phyloP scores from a whole-genome alignment of 805 yeast genomes.

The Pichia kluyveri region DNA sequence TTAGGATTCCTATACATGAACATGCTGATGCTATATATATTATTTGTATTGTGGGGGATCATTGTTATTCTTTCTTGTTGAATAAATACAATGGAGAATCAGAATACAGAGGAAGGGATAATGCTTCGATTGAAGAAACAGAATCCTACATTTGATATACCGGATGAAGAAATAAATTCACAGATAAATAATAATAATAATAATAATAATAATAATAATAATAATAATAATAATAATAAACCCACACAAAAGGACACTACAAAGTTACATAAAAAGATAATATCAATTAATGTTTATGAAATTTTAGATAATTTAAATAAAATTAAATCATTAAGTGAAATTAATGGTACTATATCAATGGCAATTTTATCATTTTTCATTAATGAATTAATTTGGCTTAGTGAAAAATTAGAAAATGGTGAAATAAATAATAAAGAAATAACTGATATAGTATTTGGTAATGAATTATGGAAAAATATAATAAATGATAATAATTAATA shows the following conservation, averaged over 20 bases:
- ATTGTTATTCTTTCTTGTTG: too few species aligned
- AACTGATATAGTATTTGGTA: slow-evolving; percentile 10
- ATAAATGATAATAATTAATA: neutral
- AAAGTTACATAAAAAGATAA: neutral
- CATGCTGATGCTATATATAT: too few species aligned
- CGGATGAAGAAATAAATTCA: neutral
- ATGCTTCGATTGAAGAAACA: slow-evolving; percentile 7
- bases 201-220: neutral
- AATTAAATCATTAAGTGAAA: slow-evolving; percentile 14
- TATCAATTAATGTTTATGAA: slow-evolving; percentile 24
- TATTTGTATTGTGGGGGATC: too few species aligned
- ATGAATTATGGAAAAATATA: neutral
- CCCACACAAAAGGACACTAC: neutral
- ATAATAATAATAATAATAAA: too few species aligned
- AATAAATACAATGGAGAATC: too few species aligned
- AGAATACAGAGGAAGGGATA: neutral
- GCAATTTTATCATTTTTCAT: slow-evolving; percentile 20
- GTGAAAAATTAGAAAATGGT: neutral
- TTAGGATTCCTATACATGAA: too few species aligned
- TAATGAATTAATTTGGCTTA: slow-evolving; percentile 18
- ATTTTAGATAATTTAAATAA: slow-evolving; percentile 18
- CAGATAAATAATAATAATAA: neutral
- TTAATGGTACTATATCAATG: slow-evolving; percentile 22
- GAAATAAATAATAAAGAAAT: slow-evolving; percentile 9
- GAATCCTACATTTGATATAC: slow-evolving; percentile 4